phyloP scores from a whole-genome alignment of 768 basidiomycete species.

The Auricularia heimuer region DNA sequence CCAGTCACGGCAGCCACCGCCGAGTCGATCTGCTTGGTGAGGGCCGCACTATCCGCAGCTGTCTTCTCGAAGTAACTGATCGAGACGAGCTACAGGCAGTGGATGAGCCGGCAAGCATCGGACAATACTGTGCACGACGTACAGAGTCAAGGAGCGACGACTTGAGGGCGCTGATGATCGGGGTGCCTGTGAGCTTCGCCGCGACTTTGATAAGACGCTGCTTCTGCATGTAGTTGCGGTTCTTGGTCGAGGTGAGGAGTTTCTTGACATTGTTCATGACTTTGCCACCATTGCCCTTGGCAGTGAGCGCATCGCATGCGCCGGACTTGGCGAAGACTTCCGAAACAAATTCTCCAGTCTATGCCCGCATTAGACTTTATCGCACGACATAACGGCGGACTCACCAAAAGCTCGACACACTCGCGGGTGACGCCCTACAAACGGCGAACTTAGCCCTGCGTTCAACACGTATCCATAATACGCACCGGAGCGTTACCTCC shows the following conservation, averaged over 20 bases:
- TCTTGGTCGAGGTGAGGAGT: neutral
- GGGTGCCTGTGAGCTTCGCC: neutral
- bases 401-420: neutral
- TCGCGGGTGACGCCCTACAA: neutral
- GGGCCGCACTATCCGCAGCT: neutral
- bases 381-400: too few species aligned
- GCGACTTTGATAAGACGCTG: neutral
- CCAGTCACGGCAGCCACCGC: neutral
- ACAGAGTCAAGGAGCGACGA: neutral
- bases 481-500: neutral
- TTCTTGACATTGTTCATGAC: neutral
- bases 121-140: neutral
- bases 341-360: neutral
- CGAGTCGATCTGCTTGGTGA: neutral
- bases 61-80: neutral
- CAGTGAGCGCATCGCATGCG: conserved; percentile 4
- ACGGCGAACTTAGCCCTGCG: too few species aligned
- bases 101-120: neutral
- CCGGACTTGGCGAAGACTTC: neutral
- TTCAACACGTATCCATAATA: too few species aligned
- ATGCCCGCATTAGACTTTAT: too few species aligned
- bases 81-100: neutral
- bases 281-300: neutral
- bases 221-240: neutral
- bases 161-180: neutral